Base-by-base conservation (phyloP, 2,329 filamentous ascomycete genomes). In the Coleophoma eucalyptorum region DNA sequence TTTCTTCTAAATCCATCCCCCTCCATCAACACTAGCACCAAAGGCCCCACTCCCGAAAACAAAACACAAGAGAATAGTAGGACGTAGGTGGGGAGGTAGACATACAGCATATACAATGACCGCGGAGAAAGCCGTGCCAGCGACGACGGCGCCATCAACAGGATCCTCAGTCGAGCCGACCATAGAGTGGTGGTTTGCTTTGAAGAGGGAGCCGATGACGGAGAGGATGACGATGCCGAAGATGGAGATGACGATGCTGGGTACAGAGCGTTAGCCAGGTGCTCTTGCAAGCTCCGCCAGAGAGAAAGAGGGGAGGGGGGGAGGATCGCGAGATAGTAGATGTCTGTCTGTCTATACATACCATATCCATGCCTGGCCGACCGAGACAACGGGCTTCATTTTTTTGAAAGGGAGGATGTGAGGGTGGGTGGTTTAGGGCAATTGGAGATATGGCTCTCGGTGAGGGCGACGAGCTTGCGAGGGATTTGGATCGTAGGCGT, bases 321-420 rank as follows among this genome's bases (percentile, higher is more conserved):
- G 52, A 41, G 35, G 50, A 44, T 52, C 70, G 83, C 67, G 21
- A 26, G 26, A n/a, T n/a, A n/a, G n/a, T n/a, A n/a, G n/a, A n/a
- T n/a, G n/a, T n/a, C n/a, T n/a, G n/a, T n/a, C n/a, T n/a, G n/a
- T n/a, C n/a, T 8, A 26, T 4, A 26, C 26, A 26, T 77, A 97
- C 92, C 92, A 96, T 76, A 86, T 90, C 91, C 92, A 97, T 66
- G 92, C 93, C 75, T 96, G 92, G 75, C 92, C 81, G 60, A 90
- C 86, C 67, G 90, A 88, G 62, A 97, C 89, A 67, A 97, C 78
- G 61, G 93, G 92, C 86, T 97, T 97, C 92, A 97, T 97, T 38
- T 18, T 97, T 38, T 18, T 34, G 32, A 19, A 16, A 37, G 10
- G 5, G 26, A 26, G 26, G 26, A 5, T 7, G 26, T 8, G 3